phyloP scores from a whole-genome alignment of 2,329 filamentous ascomycete species.

The Penicillium sp. region DNA sequence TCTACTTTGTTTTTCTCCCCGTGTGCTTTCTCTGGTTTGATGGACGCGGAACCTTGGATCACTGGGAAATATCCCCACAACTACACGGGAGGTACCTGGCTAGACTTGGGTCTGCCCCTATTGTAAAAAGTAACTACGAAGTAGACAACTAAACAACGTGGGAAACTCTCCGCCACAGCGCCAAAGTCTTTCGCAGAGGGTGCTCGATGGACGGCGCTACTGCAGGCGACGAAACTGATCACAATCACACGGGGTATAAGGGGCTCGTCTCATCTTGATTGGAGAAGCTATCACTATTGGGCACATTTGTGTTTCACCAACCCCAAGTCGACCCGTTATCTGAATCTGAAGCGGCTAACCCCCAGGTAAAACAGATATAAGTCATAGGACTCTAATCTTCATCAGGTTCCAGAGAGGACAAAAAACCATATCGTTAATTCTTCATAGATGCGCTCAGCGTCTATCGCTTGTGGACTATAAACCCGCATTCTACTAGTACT shows the following conservation, averaged over 20 bases:
- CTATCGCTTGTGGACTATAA: slow-evolving; percentile 7
- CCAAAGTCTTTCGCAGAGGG: slow-evolving; percentile 15
- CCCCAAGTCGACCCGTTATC: not conserved
- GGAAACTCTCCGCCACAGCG: slow-evolving; percentile 17
- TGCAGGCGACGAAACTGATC: slow-evolving; percentile 21
- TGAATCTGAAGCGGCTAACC: not conserved
- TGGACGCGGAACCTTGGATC: slow-evolving; percentile 12
- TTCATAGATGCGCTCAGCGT: slow-evolving; percentile 6
- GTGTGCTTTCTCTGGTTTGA: slow-evolving; percentile 7
- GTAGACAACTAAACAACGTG: not conserved
- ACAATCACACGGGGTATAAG: slow-evolving; percentile 20
- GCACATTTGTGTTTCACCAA: slow-evolving; percentile 16
- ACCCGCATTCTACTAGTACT: slow-evolving; percentile 19
- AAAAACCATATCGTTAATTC: slow-evolving; percentile 3
- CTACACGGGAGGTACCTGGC: not conserved
- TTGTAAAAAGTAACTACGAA: not conserved
- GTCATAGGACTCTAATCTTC: not conserved
- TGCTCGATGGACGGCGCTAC: slow-evolving; percentile 17
- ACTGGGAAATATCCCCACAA: slow-evolving; percentile 1
- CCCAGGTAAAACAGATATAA: slow-evolving; percentile 1
- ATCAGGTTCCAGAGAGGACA: not conserved
- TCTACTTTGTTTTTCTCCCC: not conserved
- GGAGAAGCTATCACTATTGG: not conserved
- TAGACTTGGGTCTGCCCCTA: not conserved
- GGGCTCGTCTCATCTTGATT: slow-evolving; percentile 7